Percentiles rank a stretch among this genome's conserved stretches.
phyloP scores from a whole-genome alignment of 352 stramenopile species.

The Phytophthora parvispora region DNA sequence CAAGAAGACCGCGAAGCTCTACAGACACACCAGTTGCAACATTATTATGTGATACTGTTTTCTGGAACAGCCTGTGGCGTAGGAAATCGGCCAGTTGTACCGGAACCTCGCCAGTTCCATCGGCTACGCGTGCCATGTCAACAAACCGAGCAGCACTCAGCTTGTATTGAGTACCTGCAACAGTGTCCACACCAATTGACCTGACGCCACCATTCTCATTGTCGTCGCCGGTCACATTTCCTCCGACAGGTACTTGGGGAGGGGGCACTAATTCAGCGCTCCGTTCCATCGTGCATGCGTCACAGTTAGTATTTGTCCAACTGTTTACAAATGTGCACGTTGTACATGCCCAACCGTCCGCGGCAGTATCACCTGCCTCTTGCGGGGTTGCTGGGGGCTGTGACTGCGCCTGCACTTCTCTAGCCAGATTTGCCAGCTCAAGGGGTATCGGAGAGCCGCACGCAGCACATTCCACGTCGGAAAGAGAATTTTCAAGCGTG shows the following conservation, averaged over 20 bases:
- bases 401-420: slow-evolving; percentile 29
- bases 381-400: slow-evolving; percentile 12
- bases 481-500: slow-evolving; percentile 74
- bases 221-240: slow-evolving; percentile 7
- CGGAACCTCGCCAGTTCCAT: slow-evolving; percentile 30
- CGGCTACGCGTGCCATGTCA: slow-evolving; percentile 44
- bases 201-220: slow-evolving; percentile 3
- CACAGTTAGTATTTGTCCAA: slow-evolving; percentile 59
- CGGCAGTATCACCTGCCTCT: background rate
- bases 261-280: slow-evolving; percentile 47
- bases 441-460: slow-evolving; percentile 71
- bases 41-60: background rate
- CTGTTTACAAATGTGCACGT: slow-evolving; percentile 79
- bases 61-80: slow-evolving; percentile 34
- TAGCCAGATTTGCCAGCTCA: slow-evolving; percentile 43
- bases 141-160: slow-evolving; percentile 44
- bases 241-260: slow-evolving; percentile 1
- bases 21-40: background rate
- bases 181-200: slow-evolving; percentile 4
- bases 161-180: slow-evolving; percentile 14
- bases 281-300: slow-evolving; percentile 65
- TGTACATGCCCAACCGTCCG: slow-evolving; percentile 61
- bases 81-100: slow-evolving; percentile 46
- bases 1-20: slow-evolving; percentile 23
- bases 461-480: slow-evolving; percentile 68